Conservation (phyloP, 495 filamentous ascomycete genomes). For the Neurospora sp. region DNA sequence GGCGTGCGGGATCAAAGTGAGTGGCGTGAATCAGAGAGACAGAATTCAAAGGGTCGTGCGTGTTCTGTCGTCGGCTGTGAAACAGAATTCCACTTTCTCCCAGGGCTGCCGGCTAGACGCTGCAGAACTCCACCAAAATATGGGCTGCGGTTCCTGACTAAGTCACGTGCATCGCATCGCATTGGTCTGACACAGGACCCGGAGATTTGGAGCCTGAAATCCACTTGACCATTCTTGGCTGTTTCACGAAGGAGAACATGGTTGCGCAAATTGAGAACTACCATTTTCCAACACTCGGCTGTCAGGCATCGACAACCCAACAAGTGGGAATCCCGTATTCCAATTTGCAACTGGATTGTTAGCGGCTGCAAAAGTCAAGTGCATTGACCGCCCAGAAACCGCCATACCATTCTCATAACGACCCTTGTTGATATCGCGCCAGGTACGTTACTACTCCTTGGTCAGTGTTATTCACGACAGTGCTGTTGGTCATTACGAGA, state of each 20-base stretch:
- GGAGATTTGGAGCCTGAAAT: not conserved
- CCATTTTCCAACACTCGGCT: not conserved
- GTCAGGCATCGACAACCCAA: not conserved
- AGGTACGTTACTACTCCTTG: not conserved
- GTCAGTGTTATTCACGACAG: not conserved
- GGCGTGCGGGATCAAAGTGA: not conserved
- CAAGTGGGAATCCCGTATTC: not conserved
- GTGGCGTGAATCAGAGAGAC: not conserved
- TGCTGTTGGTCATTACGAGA: not conserved
- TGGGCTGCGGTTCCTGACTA: not conserved
- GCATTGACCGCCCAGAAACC: not conserved
- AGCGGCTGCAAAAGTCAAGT: not conserved
- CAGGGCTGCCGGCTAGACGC: not conserved
- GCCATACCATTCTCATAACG: not conserved
- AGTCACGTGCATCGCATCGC: not conserved
- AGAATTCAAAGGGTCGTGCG: not conserved
- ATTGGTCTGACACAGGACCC: not conserved
- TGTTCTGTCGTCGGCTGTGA: not conserved
- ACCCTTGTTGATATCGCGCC: not conserved
- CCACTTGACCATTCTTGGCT: not conserved
- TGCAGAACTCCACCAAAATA: not conserved
- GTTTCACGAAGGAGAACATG: not conserved
- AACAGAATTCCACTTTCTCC: not conserved
- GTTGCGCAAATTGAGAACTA: not conserved
- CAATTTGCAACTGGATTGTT: not conserved